Evolutionary conservation across 768 basidiomycete species (phyloP), one percentile per base, ranked within the genome.

Genomic region (Kwoniella mangroviensis): DNA sequence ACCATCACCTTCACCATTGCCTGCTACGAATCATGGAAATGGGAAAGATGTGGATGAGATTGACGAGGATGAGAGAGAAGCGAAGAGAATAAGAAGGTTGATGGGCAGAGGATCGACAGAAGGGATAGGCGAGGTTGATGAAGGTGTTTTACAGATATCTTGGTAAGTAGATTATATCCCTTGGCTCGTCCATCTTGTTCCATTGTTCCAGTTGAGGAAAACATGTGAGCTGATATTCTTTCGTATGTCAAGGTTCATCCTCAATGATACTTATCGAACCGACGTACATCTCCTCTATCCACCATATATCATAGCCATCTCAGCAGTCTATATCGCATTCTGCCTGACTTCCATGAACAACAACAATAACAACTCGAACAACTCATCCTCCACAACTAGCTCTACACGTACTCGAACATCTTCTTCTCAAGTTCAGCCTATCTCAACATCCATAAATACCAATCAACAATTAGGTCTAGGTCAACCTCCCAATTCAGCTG

Each of bases 191-290:
- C 22, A 45, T 42, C n/a, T 19, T 28, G 26, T 59, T 34, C 34
- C 9, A 34, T 19, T 28, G 26, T 59, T 34, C 34, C 9, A 34
- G 34, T 1, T 1, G 34, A 7, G 34, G 34, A 34, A 34, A 7
- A 34, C 9, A 34, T 5, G 34, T 1, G 0, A 6, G 34, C 34
- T 34, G 60, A 42, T 26, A n/a, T 28, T 11, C 28, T 34, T 34
- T 34, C 34, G 34, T 34, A 34, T 34, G 34, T 34, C 6, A 71
- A 97, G 94, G 92, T 94, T 94, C 81, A 89, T 98, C 80, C 89
- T 99, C 79, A 99, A 98, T 84, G 96, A 98, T 82, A 94, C 92
- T 0, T 98, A 94, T 79, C 89, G 95, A 63, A 94, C 93, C 4
- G 92, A 95, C 65, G 86, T 99, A 21, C 94, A 93, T 79, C 89